A percentile compares a stretch with the other conserved stretches of the same genome.
Evolutionary conservation across 805 yeast species (phyloP).

Genomic region (Vanderwaltozyma polyspora): DNA sequence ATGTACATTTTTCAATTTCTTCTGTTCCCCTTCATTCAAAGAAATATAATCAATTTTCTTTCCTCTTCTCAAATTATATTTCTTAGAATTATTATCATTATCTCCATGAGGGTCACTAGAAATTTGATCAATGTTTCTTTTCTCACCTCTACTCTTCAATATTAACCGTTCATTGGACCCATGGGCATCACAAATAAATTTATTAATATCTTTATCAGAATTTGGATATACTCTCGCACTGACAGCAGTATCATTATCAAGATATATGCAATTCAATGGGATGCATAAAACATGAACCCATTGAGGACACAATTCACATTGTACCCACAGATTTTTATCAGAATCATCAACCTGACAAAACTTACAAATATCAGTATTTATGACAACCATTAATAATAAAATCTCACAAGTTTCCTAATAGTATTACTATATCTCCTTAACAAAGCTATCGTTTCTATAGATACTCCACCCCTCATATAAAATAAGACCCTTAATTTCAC

Average conservation of each 20-base stretch:
- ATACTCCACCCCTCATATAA: no score
- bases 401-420: no score
- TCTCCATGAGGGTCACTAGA: not conserved
- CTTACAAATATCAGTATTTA: not conserved
- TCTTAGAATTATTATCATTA: constrained; percentile 20
- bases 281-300: not conserved
- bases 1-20: constrained; percentile 45
- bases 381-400: no score
- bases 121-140: no score
- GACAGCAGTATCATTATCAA: not conserved
- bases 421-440: no score
- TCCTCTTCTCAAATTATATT: constrained; percentile 45
- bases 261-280: not conserved
- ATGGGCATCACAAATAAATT: not conserved
- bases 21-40: constrained; percentile 56
- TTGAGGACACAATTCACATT: not conserved
- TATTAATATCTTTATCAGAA: not conserved
- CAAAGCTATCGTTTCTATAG: no score
- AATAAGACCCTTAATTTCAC: no score
- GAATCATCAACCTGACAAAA: not conserved
- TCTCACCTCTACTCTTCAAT: not conserved
- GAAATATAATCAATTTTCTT: constrained; percentile 68
- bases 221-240: not conserved
- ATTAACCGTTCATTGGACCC: not conserved
- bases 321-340: not conserved